These are phyloP conservation scores for Polygonum maritimum DNA, from an alignment of 148 eudicot genomes.

Conservation along the genomic window DNA sequence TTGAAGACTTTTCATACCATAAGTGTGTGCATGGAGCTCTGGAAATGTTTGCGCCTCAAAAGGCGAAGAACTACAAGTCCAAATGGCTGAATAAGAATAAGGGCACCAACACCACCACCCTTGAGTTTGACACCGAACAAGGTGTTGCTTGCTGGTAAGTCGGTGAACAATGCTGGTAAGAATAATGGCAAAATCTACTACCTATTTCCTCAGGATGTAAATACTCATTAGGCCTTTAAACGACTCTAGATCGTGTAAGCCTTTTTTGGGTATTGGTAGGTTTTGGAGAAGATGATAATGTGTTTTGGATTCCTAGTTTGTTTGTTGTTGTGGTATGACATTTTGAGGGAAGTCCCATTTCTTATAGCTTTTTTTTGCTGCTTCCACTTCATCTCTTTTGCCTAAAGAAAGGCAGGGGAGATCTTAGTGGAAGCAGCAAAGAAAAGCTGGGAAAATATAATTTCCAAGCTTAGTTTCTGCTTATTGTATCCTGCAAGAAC, in stretches of 20 bases:
- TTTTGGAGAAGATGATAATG: background rate
- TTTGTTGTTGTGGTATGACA: conserved; percentile 11
- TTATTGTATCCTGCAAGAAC: background rate
- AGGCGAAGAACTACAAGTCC: conserved; percentile 33
- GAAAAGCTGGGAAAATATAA: conserved; percentile 67
- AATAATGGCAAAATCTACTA: background rate
- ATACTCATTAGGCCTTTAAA: background rate
- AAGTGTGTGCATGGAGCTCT: conserved; percentile 55
- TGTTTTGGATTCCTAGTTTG: background rate
- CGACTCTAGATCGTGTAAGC: background rate
- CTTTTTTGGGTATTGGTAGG: background rate
- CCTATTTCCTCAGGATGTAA: background rate
- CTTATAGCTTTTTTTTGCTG: conserved; percentile 92
- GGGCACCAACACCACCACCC: background rate
- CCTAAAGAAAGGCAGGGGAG: conserved; percentile 32
- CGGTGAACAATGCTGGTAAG: background rate
- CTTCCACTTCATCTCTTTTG: conserved; percentile 82
- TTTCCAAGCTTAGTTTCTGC: background rate
- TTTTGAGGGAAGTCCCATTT: conserved; percentile 22
- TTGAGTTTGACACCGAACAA: background rate
- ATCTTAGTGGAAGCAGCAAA: conserved; percentile 91
- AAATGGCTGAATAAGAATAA: conserved; percentile 31
- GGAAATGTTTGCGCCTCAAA: conserved; percentile 43
- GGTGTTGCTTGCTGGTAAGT: background rate
- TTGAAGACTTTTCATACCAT: conserved; percentile 77